phyloP scores from a whole-genome alignment of 257 asterid genomes.

The Jaltomata sinuosa region DNA sequence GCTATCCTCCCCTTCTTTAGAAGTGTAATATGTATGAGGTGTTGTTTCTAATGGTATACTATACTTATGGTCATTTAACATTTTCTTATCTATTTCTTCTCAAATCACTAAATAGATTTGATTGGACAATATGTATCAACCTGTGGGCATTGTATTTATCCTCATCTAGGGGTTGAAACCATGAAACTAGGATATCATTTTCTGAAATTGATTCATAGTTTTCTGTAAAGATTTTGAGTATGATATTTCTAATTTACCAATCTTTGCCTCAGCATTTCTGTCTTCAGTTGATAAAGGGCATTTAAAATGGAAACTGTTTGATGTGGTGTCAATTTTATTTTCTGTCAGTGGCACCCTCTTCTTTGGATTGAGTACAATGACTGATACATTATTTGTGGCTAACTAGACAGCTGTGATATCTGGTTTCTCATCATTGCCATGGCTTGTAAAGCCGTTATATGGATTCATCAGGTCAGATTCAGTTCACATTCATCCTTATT shows the following conservation, averaged over 20 bases:
- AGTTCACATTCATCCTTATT: constrained; percentile 6
- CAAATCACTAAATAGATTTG: background rate
- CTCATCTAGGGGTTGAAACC: background rate
- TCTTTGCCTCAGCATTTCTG: background rate
- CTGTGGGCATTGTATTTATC: background rate
- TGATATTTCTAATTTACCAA: background rate
- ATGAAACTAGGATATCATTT: background rate
- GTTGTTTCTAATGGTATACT: background rate
- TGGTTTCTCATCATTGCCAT: constrained; percentile 85
- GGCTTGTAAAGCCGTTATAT: constrained; percentile 93
- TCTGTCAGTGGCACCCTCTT: background rate
- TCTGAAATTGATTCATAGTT: background rate
- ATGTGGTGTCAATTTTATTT: background rate
- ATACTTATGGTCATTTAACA: background rate
- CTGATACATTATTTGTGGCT: constrained; percentile 38
- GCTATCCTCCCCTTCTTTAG: background rate
- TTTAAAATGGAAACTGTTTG: background rate
- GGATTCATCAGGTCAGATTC: constrained; percentile 79
- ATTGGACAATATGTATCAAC: background rate
- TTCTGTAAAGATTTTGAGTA: background rate
- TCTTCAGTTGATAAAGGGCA: background rate
- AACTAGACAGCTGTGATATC: constrained; percentile 89
- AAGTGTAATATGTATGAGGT: background rate
- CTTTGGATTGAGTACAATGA: constrained; percentile 2
- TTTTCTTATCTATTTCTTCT: background rate